These are phyloP conservation scores for Rosa lucieae DNA, from an alignment of 306 rosid genomes.

Conservation along the genomic window DNA sequence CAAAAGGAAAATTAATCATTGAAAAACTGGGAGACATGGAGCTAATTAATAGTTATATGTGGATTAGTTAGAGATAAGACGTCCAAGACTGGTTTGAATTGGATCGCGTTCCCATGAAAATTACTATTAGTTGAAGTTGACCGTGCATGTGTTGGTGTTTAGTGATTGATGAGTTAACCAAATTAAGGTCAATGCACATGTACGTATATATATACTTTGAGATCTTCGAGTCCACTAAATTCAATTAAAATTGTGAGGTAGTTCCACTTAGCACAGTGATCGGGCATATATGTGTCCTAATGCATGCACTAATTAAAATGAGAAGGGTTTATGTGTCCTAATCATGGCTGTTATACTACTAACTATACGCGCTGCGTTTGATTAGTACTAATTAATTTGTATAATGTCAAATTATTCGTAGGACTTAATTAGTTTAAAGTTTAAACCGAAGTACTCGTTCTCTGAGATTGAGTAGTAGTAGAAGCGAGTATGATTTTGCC, in stretches of 20 bases:
- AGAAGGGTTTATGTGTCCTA: background rate
- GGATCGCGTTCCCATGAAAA: slow-evolving; percentile 22
- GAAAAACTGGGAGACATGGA: background rate
- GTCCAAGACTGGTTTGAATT: slow-evolving; percentile 10
- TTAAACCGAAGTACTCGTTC: background rate
- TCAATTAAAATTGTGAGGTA: background rate
- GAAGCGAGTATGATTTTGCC: slow-evolving; percentile 5
- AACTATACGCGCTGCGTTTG: background rate
- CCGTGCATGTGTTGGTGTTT: background rate
- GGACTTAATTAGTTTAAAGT: background rate
- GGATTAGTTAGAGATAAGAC: slow-evolving; percentile 8
- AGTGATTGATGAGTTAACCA: background rate
- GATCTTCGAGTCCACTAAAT: background rate
- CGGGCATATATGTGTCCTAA: background rate
- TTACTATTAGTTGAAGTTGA: background rate
- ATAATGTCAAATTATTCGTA: background rate
- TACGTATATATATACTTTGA: background rate
- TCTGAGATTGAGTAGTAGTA: background rate
- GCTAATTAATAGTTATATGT: background rate
- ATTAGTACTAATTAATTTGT: background rate
- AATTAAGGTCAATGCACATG: slow-evolving; percentile 7
- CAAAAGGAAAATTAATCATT: background rate
- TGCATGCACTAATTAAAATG: background rate
- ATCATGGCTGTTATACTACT: background rate
- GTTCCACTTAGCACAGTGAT: background rate